These are phyloP conservation scores for Fusarium mundagurra DNA, from an alignment of 2,329 filamentous ascomycete genomes.

Conservation along the genomic window DNA sequence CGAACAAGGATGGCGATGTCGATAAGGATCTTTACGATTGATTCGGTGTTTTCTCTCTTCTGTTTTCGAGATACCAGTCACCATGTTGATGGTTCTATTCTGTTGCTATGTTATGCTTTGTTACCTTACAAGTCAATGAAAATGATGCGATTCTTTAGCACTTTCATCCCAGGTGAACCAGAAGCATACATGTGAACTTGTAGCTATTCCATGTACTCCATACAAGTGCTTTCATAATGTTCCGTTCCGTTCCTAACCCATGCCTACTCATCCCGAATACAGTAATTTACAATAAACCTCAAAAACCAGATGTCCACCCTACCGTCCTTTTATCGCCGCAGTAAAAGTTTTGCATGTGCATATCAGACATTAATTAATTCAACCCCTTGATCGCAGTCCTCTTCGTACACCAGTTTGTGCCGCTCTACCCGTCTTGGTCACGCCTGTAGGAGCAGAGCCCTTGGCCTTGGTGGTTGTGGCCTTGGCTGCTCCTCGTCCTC, in stretches of 20 bases:
- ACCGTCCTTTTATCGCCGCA: not conserved
- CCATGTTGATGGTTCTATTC: not conserved
- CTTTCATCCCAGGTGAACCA: not conserved
- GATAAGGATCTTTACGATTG: slow-evolving; percentile 44
- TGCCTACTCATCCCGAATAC: not conserved
- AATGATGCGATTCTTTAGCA: not conserved
- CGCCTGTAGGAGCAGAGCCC: slow-evolving; percentile 25
- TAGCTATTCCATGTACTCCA: not conserved
- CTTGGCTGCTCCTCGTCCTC: slow-evolving; percentile 21
- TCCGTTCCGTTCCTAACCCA: not conserved
- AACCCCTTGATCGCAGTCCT: slow-evolving; percentile 32
- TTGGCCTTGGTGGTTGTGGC: slow-evolving; percentile 6
- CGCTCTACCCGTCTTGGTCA: slow-evolving; percentile 31
- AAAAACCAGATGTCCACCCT: not conserved
- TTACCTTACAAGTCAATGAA: not conserved
- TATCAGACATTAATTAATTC: not conserved
- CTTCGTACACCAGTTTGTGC: slow-evolving; percentile 31
- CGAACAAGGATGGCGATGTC: slow-evolving; percentile 47
- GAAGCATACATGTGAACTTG: not conserved
- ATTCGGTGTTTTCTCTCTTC: not conserved
- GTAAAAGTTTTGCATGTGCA: not conserved
- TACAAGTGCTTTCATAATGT: not conserved
- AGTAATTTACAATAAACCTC: not conserved
- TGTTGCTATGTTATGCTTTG: not conserved
- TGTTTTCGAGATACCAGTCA: slow-evolving; percentile 2